A percentile compares a stretch with the other conserved stretches of the same genome.
phyloP scores from a whole-genome alignment of 345 rosid genomes.

The Litchi chinensis region DNA sequence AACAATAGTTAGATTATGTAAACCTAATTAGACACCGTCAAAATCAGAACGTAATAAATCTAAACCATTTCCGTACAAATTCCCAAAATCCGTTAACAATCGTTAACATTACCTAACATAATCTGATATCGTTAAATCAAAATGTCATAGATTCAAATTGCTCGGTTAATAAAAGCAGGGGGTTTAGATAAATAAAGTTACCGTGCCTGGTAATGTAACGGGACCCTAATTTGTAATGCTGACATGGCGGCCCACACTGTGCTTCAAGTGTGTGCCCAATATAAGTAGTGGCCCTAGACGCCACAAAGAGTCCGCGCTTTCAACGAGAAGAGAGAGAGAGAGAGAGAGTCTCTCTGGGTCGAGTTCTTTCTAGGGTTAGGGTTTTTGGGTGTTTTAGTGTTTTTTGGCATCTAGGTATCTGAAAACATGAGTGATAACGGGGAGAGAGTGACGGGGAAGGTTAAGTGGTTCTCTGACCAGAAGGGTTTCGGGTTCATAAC shows the following conservation, averaged over 20 bases:
- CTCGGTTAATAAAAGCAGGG: no score
- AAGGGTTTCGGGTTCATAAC: slow-evolving; percentile 95
- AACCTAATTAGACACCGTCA: no score
- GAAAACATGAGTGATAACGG: slow-evolving; percentile 27
- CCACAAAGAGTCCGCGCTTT: slow-evolving; percentile 7
- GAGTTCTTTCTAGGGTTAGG: slow-evolving; percentile 18
- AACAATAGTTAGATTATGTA: no score
- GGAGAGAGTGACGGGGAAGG: slow-evolving; percentile 60
- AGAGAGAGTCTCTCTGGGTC: neutral
- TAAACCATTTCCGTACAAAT: no score
- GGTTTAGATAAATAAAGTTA: no score
- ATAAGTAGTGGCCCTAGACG: slow-evolving; percentile 18
- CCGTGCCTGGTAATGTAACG: no score
- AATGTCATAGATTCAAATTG: no score
- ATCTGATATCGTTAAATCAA: no score
- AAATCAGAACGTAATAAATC: no score
- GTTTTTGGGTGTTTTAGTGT: slow-evolving; percentile 2
- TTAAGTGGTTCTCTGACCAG: slow-evolving; percentile 69
- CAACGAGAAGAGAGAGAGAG: neutral
- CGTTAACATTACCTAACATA: no score
- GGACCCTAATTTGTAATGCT: no score
- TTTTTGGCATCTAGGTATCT: neutral
- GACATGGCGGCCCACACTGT: slow-evolving; percentile 3
- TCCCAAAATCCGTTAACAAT: no score
- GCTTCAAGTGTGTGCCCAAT: slow-evolving; percentile 13